phyloP scores from a whole-genome alignment of 2,329 filamentous ascomycete species.

The Saccharata proteae region DNA sequence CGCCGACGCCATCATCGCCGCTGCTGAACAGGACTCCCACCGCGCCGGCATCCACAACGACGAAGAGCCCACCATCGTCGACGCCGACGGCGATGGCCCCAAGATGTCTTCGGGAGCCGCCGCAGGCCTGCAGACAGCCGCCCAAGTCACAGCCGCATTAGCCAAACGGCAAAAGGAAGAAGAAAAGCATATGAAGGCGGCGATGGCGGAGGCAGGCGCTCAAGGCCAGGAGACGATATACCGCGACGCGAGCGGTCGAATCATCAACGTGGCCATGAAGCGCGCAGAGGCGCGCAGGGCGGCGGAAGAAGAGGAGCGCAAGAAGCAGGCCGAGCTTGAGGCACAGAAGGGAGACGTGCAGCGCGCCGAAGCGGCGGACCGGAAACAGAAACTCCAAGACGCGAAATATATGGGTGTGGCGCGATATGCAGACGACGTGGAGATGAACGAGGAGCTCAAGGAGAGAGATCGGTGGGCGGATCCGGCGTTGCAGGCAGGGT shows the following conservation, averaged over 20 bases:
- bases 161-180: slow-evolving; percentile 57
- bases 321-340: slow-evolving; percentile 54
- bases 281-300: slow-evolving; percentile 74
- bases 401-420: slow-evolving; percentile 74
- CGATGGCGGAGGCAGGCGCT: slow-evolving; percentile 33
- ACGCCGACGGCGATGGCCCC: slow-evolving; percentile 30
- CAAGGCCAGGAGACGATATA: slow-evolving; percentile 67
- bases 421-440: slow-evolving; percentile 68
- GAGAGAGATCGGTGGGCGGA: slow-evolving; percentile 79
- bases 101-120: slow-evolving; percentile 81
- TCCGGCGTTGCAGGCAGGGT: slow-evolving; percentile 59
- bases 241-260: slow-evolving; percentile 84
- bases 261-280: slow-evolving; percentile 87
- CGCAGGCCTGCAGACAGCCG: slow-evolving; percentile 76
- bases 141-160: slow-evolving; percentile 48
- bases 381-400: slow-evolving; percentile 60
- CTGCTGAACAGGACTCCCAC: slow-evolving; percentile 38
- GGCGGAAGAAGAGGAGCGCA: slow-evolving; percentile 55
- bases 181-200: slow-evolving; percentile 33
- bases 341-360: slow-evolving; percentile 80
- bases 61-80: slow-evolving; percentile 33
- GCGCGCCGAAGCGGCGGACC: slow-evolving; percentile 49
- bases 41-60: slow-evolving; percentile 34
- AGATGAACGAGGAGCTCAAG: slow-evolving; percentile 74
- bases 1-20: slow-evolving; percentile 65